Evolutionary conservation across 768 basidiomycete species (phyloP), one percentile per base, ranked within the genome.

Genomic region (Dacryopinax spathularia): DNA sequence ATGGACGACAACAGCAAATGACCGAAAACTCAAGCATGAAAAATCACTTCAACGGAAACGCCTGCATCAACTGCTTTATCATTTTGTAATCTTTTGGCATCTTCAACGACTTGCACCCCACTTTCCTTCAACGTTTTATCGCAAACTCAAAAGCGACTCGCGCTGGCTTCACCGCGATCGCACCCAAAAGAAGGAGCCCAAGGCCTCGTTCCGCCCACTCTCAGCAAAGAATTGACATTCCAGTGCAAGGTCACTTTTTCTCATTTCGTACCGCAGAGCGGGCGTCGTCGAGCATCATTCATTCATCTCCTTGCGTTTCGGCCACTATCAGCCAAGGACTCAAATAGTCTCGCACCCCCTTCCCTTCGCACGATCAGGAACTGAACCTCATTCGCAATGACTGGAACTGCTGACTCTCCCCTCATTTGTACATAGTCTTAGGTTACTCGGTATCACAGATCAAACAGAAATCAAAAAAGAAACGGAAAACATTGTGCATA

Each of bases 21-120:
- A 56, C 48, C 48, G 48, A 56, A 56, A 56, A 56, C 25, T 31
- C 48, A 56, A 56, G 48, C 48, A 56, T 27, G 48, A 56, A 27
- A 56, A 56, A 27, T 22, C 48, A 56, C 3, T 56, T 29, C 15
- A 56, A 56, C 39, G 18, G 18, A 56, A 56, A 22, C 31, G 25
- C 36, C 25, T 9, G 48, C 48, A 56, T 56, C 48, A 56, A 56
- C 48, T 56, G 48, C 48, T 29, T 56, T 56, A 56, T 56, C 13
- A 56, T 20, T 56, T 56, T 56, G 48, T 56, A 56, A 56, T 56
- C 48, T 56, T 56, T 56, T 5, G 25, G 48, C 48, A 56, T 56
- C 48, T 56, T 56, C 48, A 56, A 56, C 48, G 48, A 56, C 48
- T 56, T 56, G 48, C 48, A 56, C 48, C 48, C 48, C 48, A 56